These are phyloP conservation scores for Neonectria magnoliae DNA, from an alignment of 2,329 filamentous ascomycete species.

Conservation along the genomic window DNA sequence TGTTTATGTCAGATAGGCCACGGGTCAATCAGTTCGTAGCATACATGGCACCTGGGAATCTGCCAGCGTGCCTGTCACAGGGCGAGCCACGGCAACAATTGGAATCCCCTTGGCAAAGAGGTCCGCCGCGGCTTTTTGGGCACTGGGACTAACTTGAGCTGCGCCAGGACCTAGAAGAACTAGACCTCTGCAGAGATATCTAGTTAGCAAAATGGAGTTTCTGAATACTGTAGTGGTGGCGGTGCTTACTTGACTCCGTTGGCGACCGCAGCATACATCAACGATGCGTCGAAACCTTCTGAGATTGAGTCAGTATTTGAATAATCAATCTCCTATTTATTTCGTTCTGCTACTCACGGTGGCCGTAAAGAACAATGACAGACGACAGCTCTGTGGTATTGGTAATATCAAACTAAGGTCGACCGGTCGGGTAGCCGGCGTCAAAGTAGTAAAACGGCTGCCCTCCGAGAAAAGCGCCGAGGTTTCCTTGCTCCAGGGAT, in stretches of 20 bases:
- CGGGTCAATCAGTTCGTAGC: neutral
- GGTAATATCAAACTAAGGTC: constrained; percentile 48
- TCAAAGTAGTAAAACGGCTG: constrained; percentile 64
- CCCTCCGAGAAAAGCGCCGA: constrained; percentile 55
- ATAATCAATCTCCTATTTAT: fast-evolving
- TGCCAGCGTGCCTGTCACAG: constrained; percentile 40
- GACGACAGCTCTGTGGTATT: constrained; percentile 52
- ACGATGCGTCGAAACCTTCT: constrained; percentile 46
- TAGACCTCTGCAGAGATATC: constrained; percentile 31
- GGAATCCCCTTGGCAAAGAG: constrained; percentile 43
- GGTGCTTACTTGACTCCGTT: constrained; percentile 43
- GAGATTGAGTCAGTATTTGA: neutral
- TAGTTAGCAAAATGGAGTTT: neutral
- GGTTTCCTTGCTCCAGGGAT: constrained; percentile 58
- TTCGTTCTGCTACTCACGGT: constrained; percentile 44
- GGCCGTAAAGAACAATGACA: constrained; percentile 58
- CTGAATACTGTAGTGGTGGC: too few relatives aligned
- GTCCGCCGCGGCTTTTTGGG: constrained; percentile 38
- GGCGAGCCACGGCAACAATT: constrained; percentile 43
- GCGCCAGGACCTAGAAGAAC: constrained; percentile 47
- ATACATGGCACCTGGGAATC: constrained; percentile 27
- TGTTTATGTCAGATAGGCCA: neutral
- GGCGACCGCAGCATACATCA: constrained; percentile 45
- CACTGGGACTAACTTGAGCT: constrained; percentile 40
- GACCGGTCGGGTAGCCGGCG: constrained; percentile 54